A percentile compares a stretch with the other conserved stretches of the same genome.
Evolutionary conservation across 1,284 basidiomycete species (phyloP).

Genomic region (Puccinia polysora): DNA sequence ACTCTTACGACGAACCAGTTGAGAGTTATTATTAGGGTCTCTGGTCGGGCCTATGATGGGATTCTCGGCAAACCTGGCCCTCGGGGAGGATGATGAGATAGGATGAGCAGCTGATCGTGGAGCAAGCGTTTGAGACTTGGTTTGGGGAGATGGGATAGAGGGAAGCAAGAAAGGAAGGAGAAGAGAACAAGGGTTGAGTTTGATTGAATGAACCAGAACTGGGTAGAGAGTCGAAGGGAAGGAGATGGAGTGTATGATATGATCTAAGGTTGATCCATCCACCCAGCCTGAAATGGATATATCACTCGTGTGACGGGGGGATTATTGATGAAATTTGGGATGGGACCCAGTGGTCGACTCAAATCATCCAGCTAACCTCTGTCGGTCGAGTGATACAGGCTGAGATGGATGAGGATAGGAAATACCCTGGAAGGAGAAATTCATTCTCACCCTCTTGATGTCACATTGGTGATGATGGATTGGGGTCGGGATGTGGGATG

Average conservation of each 20-base stretch:
- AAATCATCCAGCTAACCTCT: too few relatives aligned
- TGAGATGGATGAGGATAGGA: too few relatives aligned
- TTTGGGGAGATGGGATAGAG: not conserved
- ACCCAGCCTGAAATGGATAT: too few relatives aligned
- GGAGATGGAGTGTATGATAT: not conserved
- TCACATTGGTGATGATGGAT: not conserved
- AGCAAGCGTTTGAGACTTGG: slow-evolving; percentile 5
- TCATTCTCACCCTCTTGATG: not conserved
- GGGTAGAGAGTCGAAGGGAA: not conserved
- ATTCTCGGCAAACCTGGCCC: slow-evolving; percentile 37
- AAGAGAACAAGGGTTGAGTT: not conserved
- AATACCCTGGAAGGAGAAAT: too few relatives aligned
- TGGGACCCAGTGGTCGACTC: too few relatives aligned
- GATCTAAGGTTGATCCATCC: too few relatives aligned
- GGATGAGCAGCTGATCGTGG: not conserved
- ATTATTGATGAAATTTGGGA: too few relatives aligned
- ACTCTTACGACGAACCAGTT: slow-evolving; percentile 35
- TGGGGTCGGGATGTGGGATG: not conserved
- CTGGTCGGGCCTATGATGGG: slow-evolving; percentile 41
- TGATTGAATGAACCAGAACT: not conserved
- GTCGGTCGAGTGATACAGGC: too few relatives aligned
- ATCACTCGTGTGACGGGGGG: too few relatives aligned
- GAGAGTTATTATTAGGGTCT: slow-evolving; percentile 6
- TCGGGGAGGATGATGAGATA: slow-evolving; percentile 24
- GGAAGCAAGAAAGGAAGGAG: not conserved